Base-by-base conservation (phyloP, 805 yeast genomes). In the Wickerhamomyces sydowiorum region DNA sequence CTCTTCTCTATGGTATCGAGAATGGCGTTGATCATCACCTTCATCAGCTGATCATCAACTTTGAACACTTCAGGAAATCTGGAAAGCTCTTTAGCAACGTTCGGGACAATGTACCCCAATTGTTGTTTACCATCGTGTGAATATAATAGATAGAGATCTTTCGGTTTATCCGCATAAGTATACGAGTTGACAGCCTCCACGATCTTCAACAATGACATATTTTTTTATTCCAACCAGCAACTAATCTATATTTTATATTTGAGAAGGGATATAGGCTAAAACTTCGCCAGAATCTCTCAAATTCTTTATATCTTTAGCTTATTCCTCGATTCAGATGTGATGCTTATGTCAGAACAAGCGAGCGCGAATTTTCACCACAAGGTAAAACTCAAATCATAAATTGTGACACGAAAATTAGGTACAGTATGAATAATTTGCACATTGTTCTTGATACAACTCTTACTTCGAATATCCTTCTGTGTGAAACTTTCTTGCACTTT, bases 1-100 rank as follows among this genome's bases (percentile, higher is more conserved):
- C 84, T 54, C 44, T 60, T 62, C 19, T 67, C 74, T 8, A 71
- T 38, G 0, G 74, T 63, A 40, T 67, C 66, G 32, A 64, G 53
- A 1, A 42, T 32, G 0, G 61, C 33, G 4, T 43, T 37, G n/a
- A 75, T 54, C 2, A 46, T 38, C 4, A 75, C 59, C 5, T 52
- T 46, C 18, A 47, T 48, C 10, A 31, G 27, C 2, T 21, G 36
- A 14, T 57, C 45, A 41, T 60, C 55, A 7, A 70, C 56, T 7
- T 21, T 32, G 34, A 64, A 51, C 7, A 33, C 47, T 2, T 47
- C 20, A 12, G 33, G 32, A 23, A 34, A 39, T 22, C 24, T 19
- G 3, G 17, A 15, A 1, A 37, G 13, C 25, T 32, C 37, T 9
- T 34, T 18, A 4, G 36, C 40, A 17, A 41, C 28, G 5, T 22